These are phyloP conservation scores for Cardamine resedifolia DNA, from an alignment of 345 rosid genomes.

Conservation along the genomic window DNA sequence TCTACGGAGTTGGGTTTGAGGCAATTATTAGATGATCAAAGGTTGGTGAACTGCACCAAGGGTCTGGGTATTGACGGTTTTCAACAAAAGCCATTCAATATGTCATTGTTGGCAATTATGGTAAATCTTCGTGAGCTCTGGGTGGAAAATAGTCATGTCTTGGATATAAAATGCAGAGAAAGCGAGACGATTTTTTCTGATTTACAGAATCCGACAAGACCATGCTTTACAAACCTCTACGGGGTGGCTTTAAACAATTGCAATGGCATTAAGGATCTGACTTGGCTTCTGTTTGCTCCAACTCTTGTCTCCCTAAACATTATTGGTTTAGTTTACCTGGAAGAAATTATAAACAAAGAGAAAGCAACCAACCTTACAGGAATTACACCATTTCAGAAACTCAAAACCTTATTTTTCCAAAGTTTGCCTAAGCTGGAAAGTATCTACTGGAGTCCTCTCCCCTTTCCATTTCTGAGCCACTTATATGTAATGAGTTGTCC, in stretches of 20 bases:
- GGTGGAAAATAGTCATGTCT: not conserved
- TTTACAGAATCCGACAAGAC: too few species aligned
- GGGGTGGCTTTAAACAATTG: not conserved
- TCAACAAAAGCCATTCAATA: not conserved
- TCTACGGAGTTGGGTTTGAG: not conserved
- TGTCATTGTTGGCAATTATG: not conserved
- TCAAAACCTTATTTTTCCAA: too few species aligned
- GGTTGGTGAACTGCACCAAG: not conserved
- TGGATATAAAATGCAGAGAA: not conserved
- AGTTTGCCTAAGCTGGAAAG: too few species aligned
- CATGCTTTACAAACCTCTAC: not conserved
- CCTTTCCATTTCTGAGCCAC: too few species aligned
- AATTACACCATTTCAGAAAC: too few species aligned
- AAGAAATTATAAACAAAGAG: too few species aligned
- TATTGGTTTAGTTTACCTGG: rapidly evolving
- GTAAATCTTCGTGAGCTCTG: not conserved
- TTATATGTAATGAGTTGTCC: too few species aligned
- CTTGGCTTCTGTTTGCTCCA: too few species aligned
- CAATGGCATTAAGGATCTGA: too few species aligned
- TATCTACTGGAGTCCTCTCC: too few species aligned
- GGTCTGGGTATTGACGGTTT: not conserved
- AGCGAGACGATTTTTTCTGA: not conserved
- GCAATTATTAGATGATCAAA: not conserved
- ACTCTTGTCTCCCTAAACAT: too few species aligned
- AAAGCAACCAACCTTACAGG: too few species aligned